phyloP scores from a whole-genome alignment of 2,329 filamentous ascomycete genomes.

The Pleoardoris graminearum region DNA sequence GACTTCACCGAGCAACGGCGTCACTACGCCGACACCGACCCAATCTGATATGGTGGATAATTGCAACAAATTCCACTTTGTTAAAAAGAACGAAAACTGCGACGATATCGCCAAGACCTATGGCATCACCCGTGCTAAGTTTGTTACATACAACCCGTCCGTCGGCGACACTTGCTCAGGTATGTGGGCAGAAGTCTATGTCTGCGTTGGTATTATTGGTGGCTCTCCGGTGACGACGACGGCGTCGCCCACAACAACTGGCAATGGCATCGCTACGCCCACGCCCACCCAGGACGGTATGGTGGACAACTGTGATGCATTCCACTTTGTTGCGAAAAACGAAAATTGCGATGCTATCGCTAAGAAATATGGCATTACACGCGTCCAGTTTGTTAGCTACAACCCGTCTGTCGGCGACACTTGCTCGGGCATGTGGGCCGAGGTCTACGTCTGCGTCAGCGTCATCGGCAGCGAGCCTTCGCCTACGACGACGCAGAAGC shows the following conservation, averaged over 20 bases:
- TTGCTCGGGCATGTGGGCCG: constrained; percentile 9
- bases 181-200: constrained; percentile 10
- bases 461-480: constrained; percentile 6
- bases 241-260: constrained; percentile 2
- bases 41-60: constrained; percentile 11
- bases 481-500: constrained; percentile 3
- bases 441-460: constrained; percentile 10
- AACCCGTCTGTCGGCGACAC: constrained; percentile 11
- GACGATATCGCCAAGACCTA: constrained; percentile 8
- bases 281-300: constrained; percentile 10
- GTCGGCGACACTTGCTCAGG: constrained; percentile 8
- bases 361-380: constrained; percentile 8
- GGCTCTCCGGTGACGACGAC: constrained; percentile 2
- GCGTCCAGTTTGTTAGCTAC: constrained; percentile 11
- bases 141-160: constrained; percentile 13
- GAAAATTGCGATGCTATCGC: constrained; percentile 12
- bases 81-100: constrained; percentile 9
- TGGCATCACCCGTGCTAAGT: constrained; percentile 10
- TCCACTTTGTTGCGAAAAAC: constrained; percentile 6
- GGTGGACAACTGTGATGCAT: constrained; percentile 10
- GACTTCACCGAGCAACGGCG: background rate
- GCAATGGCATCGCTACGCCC: background rate
- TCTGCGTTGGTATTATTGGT: constrained; percentile 9
- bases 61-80: constrained; percentile 13
- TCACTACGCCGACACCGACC: constrained; percentile 9